A percentile compares a stretch with the other conserved stretches of the same genome.
Conservation (phyloP, 2,329 filamentous ascomycete genomes). For the Domatiomyces globalis region DNA sequence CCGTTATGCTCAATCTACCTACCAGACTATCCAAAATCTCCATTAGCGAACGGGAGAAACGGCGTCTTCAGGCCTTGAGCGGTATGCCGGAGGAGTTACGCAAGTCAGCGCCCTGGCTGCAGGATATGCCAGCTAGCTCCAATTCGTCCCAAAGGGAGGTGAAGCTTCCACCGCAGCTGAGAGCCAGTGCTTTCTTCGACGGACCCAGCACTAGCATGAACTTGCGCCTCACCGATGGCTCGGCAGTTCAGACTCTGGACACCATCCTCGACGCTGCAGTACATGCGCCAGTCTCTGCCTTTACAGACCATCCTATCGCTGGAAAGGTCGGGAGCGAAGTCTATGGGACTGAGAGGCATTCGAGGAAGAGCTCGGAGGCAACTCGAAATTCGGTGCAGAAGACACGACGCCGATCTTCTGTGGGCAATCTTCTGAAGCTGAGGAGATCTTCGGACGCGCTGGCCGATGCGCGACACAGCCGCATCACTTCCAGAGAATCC, state of each 20-base stretch:
- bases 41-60: constrained; percentile 48
- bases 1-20: constrained; percentile 82
- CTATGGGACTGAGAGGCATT: constrained; percentile 39
- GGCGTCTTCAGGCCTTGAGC: constrained; percentile 59
- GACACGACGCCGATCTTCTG: constrained; percentile 21
- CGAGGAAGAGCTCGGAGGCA: constrained; percentile 20
- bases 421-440: constrained; percentile 19
- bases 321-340: constrained; percentile 62
- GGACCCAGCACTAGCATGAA: constrained; percentile 43
- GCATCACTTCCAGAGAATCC: constrained; percentile 9
- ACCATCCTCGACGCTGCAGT: constrained; percentile 84
- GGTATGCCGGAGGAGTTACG: constrained; percentile 43
- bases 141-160: constrained; percentile 15
- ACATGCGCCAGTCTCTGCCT: constrained; percentile 73
- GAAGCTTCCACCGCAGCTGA: constrained; percentile 63
- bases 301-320: constrained; percentile 75
- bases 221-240: constrained; percentile 52
- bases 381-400: constrained; percentile 16
- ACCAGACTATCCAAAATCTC: constrained; percentile 68
- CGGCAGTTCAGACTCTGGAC: constrained; percentile 77
- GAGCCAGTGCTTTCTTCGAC: constrained; percentile 88
- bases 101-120: constrained; percentile 38
- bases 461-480: constrained; percentile 12
- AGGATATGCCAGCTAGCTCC: constrained; percentile 5
- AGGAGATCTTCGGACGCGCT: constrained; percentile 15